Conservation (phyloP, 2,329 filamentous ascomycete genomes). For the Cladosporium sp. region DNA sequence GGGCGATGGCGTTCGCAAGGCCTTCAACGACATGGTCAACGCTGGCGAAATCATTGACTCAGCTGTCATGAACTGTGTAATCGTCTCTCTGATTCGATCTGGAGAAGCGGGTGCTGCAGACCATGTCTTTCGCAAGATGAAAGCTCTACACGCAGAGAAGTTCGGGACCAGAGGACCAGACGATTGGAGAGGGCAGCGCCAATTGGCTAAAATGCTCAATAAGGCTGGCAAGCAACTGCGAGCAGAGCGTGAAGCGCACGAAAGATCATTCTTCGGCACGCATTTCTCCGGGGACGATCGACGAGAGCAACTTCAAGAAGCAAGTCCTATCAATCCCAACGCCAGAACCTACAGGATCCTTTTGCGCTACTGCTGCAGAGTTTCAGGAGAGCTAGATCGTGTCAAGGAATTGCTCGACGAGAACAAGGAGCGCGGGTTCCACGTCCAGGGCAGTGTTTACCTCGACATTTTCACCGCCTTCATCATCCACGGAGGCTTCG, state of each 20-base stretch:
- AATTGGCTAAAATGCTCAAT: slow-evolving; percentile 44
- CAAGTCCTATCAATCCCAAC: slow-evolving; percentile 64
- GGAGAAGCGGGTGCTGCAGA: slow-evolving; percentile 73
- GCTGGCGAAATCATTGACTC: slow-evolving; percentile 85
- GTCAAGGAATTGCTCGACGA: slow-evolving; percentile 69
- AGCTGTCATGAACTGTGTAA: slow-evolving; percentile 77
- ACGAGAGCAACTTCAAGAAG: slow-evolving; percentile 54
- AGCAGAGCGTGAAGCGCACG: slow-evolving; percentile 44
- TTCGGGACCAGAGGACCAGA: slow-evolving; percentile 25
- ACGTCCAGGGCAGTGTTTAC: slow-evolving; percentile 70
- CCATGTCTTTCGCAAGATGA: slow-evolving; percentile 80
- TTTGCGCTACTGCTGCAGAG: slow-evolving; percentile 64
- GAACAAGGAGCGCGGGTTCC: slow-evolving; percentile 65
- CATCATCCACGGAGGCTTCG: slow-evolving; percentile 59
- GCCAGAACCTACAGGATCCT: slow-evolving; percentile 73
- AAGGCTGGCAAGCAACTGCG: slow-evolving; percentile 37
- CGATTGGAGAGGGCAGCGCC: slow-evolving; percentile 37
- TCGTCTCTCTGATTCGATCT: slow-evolving; percentile 68
- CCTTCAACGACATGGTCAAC: slow-evolving; percentile 78
- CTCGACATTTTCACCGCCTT: slow-evolving; percentile 80
- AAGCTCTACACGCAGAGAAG: slow-evolving; percentile 47
- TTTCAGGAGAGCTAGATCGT: slow-evolving; percentile 63
- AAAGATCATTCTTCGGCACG: slow-evolving; percentile 38
- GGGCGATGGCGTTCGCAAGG: slow-evolving; percentile 64
- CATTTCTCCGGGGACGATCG: slow-evolving; percentile 18